phyloP scores from a whole-genome alignment of 768 basidiomycete species.

The Suillus lakei region DNA sequence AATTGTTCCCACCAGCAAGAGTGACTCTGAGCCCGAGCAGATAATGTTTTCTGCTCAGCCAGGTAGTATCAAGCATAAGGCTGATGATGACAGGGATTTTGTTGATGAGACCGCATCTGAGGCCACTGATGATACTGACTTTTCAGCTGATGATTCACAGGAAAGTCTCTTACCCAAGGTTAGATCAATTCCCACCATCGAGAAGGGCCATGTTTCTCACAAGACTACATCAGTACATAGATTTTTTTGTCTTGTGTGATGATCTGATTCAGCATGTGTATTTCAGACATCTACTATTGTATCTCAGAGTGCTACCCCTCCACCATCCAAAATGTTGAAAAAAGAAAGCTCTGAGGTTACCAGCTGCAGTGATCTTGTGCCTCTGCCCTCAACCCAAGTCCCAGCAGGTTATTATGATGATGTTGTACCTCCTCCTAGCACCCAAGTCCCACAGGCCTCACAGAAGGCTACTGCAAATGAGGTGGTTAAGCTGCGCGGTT shows the following conservation, averaged over 20 bases:
- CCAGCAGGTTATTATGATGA: not conserved
- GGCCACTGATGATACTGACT: no score
- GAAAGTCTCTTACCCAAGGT: no score
- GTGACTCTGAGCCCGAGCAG: no score
- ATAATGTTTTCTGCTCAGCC: not conserved
- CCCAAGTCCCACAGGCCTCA: not conserved
- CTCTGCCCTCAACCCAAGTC: not conserved
- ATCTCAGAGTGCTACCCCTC: not conserved
- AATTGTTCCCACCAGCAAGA: no score
- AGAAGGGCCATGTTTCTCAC: no score
- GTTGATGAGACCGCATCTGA: no score
- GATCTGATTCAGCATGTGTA: no score
- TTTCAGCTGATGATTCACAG: no score
- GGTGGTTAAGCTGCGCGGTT: not conserved
- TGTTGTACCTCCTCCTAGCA: not conserved
- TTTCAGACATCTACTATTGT: no score
- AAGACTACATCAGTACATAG: no score
- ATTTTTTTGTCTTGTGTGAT: no score
- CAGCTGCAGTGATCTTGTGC: not conserved
- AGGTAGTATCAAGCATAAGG: conserved; percentile 4
- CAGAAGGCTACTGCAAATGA: not conserved
- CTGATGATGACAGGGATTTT: not conserved
- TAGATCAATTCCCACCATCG: no score
- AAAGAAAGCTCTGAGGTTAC: not conserved
- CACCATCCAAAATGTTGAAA: not conserved